These are phyloP conservation scores for Pleurotus citrinopileatus DNA, from an alignment of 768 basidiomycete species.

Conservation along the genomic window DNA sequence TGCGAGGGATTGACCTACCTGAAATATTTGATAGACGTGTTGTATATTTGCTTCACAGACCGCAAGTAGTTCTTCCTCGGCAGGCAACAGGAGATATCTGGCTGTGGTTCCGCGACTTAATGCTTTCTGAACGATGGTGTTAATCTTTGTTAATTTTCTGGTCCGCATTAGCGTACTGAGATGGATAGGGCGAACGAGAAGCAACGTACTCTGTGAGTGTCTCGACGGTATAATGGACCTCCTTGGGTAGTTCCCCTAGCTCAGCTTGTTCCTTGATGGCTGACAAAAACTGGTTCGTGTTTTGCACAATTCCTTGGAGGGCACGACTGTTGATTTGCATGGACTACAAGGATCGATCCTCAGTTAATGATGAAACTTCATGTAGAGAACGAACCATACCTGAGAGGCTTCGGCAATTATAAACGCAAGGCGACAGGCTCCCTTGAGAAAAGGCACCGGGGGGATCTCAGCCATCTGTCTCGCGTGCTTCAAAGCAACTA, in stretches of 20 bases:
- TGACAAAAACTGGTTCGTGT: neutral
- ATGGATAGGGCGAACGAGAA: neutral
- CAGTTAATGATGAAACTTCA: neutral
- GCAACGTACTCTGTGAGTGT: neutral
- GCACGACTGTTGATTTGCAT: neutral
- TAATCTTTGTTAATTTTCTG: neutral
- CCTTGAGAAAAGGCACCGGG: conserved; percentile 7
- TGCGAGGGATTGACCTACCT: neutral
- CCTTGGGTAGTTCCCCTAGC: neutral
- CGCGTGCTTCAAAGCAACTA: neutral
- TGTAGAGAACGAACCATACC: neutral
- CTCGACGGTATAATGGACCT: neutral
- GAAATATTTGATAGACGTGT: conserved; percentile 1
- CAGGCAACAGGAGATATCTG: conserved; percentile 2
- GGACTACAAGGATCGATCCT: neutral
- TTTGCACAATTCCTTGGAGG: neutral
- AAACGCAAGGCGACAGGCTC: conserved; percentile 2
- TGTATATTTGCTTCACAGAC: conserved; percentile 1
- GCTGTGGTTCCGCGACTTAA: neutral
- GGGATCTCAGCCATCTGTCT: conserved; percentile 7
- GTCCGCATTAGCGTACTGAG: neutral
- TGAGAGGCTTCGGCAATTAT: conserved; percentile 1
- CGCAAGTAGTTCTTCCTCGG: conserved; percentile 1
- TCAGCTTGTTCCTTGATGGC: neutral
- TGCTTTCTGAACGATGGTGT: neutral